These are phyloP conservation scores for Suillus hirtellus DNA, from an alignment of 768 basidiomycete genomes.

Conservation along the genomic window DNA sequence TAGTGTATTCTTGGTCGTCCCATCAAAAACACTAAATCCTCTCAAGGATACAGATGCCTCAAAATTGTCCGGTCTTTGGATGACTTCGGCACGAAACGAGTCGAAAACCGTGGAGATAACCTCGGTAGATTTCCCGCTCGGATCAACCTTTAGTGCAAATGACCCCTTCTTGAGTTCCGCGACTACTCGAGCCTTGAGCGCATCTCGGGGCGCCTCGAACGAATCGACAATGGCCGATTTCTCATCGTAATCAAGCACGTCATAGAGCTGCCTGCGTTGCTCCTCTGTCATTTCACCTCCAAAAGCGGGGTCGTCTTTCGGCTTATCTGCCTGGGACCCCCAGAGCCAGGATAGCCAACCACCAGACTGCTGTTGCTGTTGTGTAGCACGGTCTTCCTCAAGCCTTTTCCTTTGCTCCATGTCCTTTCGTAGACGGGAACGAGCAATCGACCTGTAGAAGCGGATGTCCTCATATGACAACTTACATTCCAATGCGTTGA, in stretches of 20 bases:
- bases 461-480: slow-evolving; percentile 93
- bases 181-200: slow-evolving; percentile 71
- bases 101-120: slow-evolving; percentile 88
- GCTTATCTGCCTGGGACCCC: slow-evolving; percentile 47
- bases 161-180: slow-evolving; percentile 87
- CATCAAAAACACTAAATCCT: slow-evolving; percentile 86
- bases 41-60: slow-evolving; percentile 84
- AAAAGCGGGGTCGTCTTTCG: slow-evolving; percentile 56
- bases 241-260: slow-evolving; percentile 90
- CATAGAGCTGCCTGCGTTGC: slow-evolving; percentile 87
- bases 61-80: slow-evolving; percentile 85
- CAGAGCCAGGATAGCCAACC: slow-evolving; percentile 82
- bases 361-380: slow-evolving; percentile 48
- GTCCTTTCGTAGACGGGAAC: slow-evolving; percentile 86
- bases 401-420: slow-evolving; percentile 62
- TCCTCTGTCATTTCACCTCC: slow-evolving; percentile 80
- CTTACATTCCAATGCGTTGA: slow-evolving; percentile 75
- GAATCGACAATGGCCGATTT: slow-evolving; percentile 69
- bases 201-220: slow-evolving; percentile 74
- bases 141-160: slow-evolving; percentile 77
- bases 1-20: slow-evolving; percentile 76
- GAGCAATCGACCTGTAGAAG: slow-evolving; percentile 94
- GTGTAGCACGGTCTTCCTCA: slow-evolving; percentile 66
- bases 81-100: slow-evolving; percentile 76
- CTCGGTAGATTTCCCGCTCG: slow-evolving; percentile 61